Evolutionary conservation across 2,329 filamentous ascomycete species (phyloP), one percentile per base, ranked within the genome.

Genomic region (Ceratocystis ficicola): DNA sequence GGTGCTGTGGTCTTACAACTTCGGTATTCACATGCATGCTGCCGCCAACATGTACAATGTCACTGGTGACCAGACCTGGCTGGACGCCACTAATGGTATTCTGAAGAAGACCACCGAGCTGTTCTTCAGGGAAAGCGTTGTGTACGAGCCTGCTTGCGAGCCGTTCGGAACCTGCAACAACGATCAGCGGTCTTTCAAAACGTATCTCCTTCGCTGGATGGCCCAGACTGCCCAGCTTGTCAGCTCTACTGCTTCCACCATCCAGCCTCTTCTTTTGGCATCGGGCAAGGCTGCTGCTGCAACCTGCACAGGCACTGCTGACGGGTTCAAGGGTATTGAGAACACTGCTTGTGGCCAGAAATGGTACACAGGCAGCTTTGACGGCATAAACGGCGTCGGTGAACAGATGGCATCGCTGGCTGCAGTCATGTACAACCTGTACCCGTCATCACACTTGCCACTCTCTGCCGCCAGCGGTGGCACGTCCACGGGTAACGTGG

Each of bases 101-200:
- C 73, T 88, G 36, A 75, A 77, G 1, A 74, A 77, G 63, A 73
- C 80, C 1, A 74, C 75, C 32, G 72, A 73, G 2, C 79, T 82
- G 67, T 90, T 90, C 76, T 79, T 82, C 70, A 70, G 73, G 55
- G 68, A 74, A 36, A 74, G 73, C 64, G 71, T 90, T 72, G 80
- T 89, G 73, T 82, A 79, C 70, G 88, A 91, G 75, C 78, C 79
- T 68, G 81, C 82, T 36, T 92, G 88, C 76, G 88, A 91, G 76
- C 75, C 74, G 6, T 74, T 74, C 66, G 75, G 76, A 65, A 78
- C 77, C 30, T 92, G 88, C 78, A 83, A 89, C 75, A 79, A 79
- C 69, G 87, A 91, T 73, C 86, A 90, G 76, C 81, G 81, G 71
- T 84, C 81, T 61, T 91, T 90, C 83, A 91, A 91, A 76, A 87